Evolutionary conservation across 768 basidiomycete genomes (phyloP), one percentile per base, ranked within the genome.

Genomic region (Mycena venus): DNA sequence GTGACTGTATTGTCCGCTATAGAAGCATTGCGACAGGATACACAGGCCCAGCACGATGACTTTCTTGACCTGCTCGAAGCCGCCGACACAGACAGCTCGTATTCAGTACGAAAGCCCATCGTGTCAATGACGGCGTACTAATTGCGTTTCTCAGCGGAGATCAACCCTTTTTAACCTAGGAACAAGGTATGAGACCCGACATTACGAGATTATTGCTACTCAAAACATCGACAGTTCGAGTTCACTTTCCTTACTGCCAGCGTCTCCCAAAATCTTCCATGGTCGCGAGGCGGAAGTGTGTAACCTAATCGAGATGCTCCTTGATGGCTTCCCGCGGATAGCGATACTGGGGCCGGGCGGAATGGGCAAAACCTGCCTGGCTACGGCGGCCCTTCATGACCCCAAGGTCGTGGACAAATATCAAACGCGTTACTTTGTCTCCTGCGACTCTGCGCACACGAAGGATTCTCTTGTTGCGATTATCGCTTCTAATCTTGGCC

Each of bases 311-410:
- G 21, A 21, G 4, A 34, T 49, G 5, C 60, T 70, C 32, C 47
- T 49, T 29, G 5, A 23, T 17, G 59, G 44, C 17, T 19, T 15
- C 14, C 7, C 69, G 4, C 60, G 69, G 23, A 40, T 70, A 9
- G 59, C 59, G 23, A 70, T 70, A 14, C 31, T 70, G 31, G 69
- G 67, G 11, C 53, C 38, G 55, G 66, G 6, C n/a, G 66, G 66
- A 3, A 55, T 56, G 32, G 66, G 66, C 49, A 70, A 69, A 59
- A 70, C 69, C 17, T 21, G 44, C 5, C 42, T 70, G 9, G 69
- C 69, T 11, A 40, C 51, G 14, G 69, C 60, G 3, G 32, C 49
- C 4, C 44, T 70, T 15, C 58, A 69, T 19, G 15, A 69, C n/a
- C 17, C 21, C 1, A 9, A 23, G 11, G 51, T 70, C 32, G 49